Evolutionary conservation across 441 rosid genomes (phyloP).

Genomic region (Eutrema salsugineum): DNA sequence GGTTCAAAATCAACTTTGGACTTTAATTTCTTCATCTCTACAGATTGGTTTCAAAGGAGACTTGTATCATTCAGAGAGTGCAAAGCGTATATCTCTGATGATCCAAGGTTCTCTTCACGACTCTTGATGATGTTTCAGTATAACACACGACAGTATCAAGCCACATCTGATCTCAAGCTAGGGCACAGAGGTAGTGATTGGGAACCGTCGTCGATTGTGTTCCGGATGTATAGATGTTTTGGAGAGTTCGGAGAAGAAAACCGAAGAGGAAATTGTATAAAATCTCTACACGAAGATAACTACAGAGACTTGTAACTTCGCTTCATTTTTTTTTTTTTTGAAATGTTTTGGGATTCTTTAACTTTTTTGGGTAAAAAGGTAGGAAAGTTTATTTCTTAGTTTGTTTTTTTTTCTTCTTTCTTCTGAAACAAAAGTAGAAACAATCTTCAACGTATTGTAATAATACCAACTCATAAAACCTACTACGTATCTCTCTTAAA

Average conservation of each 20-base stretch:
- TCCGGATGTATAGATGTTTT: constrained; percentile 26
- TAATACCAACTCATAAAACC: constrained; percentile 10
- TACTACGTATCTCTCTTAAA: neutral
- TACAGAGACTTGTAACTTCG: constrained; percentile 20
- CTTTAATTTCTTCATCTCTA: neutral
- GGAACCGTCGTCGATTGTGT: constrained; percentile 12
- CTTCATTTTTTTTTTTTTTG: neutral
- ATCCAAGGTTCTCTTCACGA: constrained; percentile 86
- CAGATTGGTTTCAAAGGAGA: constrained; percentile 98
- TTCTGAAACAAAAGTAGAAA: neutral
- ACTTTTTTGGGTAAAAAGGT: constrained; percentile 21
- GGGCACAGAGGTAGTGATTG: constrained; percentile 5
- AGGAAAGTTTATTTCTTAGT: constrained; percentile 20
- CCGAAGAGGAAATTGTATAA: constrained; percentile 21
- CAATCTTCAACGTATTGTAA: constrained; percentile 5
- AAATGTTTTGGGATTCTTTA: neutral
- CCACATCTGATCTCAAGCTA: constrained; percentile 24
- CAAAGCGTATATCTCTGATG: constrained; percentile 80
- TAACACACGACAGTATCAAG: constrained; percentile 5
- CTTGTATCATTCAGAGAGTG: constrained; percentile 77
- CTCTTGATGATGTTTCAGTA: constrained; percentile 53
- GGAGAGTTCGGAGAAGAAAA: constrained; percentile 2
- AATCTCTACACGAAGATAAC: constrained; percentile 29
- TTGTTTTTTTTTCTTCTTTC: neutral
- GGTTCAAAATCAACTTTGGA: constrained; percentile 15